Evolutionary conservation across 345 rosid species (phyloP), one percentile per base, ranked within the genome.

Genomic region (Nasturtium officinale): DNA sequence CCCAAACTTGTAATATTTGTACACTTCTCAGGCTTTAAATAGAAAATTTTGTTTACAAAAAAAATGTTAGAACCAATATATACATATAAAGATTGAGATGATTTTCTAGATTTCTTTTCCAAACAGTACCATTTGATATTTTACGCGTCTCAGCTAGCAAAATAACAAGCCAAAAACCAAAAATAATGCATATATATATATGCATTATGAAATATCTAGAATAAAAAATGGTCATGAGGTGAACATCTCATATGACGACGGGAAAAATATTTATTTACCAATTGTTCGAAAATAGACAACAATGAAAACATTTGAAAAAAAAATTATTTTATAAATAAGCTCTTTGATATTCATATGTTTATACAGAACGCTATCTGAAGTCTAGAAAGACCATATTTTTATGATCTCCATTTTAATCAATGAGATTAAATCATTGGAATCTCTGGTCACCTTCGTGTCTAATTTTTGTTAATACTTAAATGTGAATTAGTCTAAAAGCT

Each of bases 1-100:
- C 28, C 28, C 28, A 26, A 26, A 26, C 28, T 26, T 26, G 28
- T 26, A 26, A 26, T 26, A 25, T 26, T 26, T 26, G 3, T 26
- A 26, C 5, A 26, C 3, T 26, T 26, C 26, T 25, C 28, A 26
- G 2, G 28, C 28, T 26, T 26, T 25, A 25, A 26, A 26, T 26
- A 26, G 28, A 26, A 26, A 26, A 26, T 0, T 4, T 2, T 26
- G 2, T 26, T 26, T 26, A 26, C 28, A 26, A 26, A 26, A 25
- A 25, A 25, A 42, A 33, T 60, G 61, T 61, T 60, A 23, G 5
- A 51, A 32, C 63, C 26, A 29, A 59, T 29, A 23, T 61, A 42
- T n/a, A 38, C 20, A 42, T 25, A n/a, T n/a, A n/a, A n/a, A 18
- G 25, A 25, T 16, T 55, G 75, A 60, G 51, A 20, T 35, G 51